phyloP scores from a whole-genome alignment of 331 rosid genomes.

The Rhamnella rubrinervis region DNA sequence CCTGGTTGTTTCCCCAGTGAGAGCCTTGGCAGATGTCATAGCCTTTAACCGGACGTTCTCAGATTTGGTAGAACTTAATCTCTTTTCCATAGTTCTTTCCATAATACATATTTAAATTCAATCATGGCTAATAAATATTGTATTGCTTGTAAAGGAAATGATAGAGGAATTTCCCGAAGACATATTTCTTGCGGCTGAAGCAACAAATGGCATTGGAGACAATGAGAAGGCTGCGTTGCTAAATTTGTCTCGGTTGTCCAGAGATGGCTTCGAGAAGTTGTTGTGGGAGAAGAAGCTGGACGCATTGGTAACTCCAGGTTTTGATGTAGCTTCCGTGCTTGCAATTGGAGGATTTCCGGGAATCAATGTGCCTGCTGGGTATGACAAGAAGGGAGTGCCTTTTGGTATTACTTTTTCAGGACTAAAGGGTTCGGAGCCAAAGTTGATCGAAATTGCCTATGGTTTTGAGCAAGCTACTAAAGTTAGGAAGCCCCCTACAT shows the following conservation, averaged over 20 bases:
- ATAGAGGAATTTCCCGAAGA: constrained; percentile 47
- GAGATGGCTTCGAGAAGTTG: constrained; percentile 52
- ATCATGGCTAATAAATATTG: background rate
- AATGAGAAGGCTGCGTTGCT: constrained; percentile 30
- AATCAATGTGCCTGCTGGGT: constrained; percentile 65
- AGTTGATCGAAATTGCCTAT: constrained; percentile 59
- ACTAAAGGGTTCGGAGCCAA: constrained; percentile 58
- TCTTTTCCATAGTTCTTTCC: background rate
- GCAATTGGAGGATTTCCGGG: constrained; percentile 70
- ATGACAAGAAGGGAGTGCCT: constrained; percentile 36
- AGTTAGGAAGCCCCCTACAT: constrained; percentile 56
- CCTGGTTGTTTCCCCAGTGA: constrained; percentile 34
- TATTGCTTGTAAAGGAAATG: constrained; percentile 40
- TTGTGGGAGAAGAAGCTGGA: constrained; percentile 47
- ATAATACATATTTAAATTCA: too few relatives aligned
- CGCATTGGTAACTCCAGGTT: constrained; percentile 49
- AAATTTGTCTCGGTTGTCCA: constrained; percentile 30
- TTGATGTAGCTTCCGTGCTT: constrained; percentile 23
- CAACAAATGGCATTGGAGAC: constrained; percentile 44
- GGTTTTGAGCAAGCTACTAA: constrained; percentile 67
- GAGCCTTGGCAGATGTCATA: constrained; percentile 36
- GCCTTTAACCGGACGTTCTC: constrained; percentile 41
- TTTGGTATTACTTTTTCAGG: constrained; percentile 63
- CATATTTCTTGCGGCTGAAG: constrained; percentile 40
- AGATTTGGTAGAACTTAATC: constrained; percentile 25